Evolutionary conservation across 768 basidiomycete species (phyloP).

Genomic region (Arthromyces matolae): DNA sequence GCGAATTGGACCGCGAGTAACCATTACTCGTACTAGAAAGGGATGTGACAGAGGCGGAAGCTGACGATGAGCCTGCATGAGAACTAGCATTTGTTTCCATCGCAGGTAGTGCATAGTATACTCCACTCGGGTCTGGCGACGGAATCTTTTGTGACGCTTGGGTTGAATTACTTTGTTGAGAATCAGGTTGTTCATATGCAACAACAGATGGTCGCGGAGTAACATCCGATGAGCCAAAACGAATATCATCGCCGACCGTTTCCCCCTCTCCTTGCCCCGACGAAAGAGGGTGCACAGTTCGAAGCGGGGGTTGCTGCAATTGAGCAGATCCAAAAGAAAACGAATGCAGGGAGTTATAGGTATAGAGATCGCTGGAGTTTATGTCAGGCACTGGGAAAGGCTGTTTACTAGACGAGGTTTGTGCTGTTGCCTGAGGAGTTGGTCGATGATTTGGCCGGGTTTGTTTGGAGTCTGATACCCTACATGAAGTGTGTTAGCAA

Average conservation of each 20-base stretch:
- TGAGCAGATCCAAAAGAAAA: constrained; percentile 47
- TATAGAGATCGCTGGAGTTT: constrained; percentile 30
- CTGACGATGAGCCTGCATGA: constrained; percentile 42
- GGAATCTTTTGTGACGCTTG: constrained; percentile 12
- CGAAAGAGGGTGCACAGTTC: constrained; percentile 35
- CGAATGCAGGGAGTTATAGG: constrained; percentile 40
- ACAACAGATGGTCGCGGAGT: constrained; percentile 51
- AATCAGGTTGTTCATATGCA: constrained; percentile 19
- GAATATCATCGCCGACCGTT: constrained; percentile 32
- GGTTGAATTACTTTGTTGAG: constrained; percentile 30
- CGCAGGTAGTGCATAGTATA: constrained; percentile 10
- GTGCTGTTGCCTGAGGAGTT: not conserved
- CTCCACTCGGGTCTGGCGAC: constrained; percentile 4
- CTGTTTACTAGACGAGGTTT: constrained; percentile 4
- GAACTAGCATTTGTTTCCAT: constrained; percentile 40
- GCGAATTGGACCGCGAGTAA: constrained; percentile 27
- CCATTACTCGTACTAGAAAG: constrained; percentile 32
- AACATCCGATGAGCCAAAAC: constrained; percentile 32
- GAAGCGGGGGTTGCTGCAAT: constrained; percentile 25
- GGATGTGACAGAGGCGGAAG: constrained; percentile 44
- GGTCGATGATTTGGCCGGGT: constrained; percentile 11
- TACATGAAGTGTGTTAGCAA: constrained; percentile 5
- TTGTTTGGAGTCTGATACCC: constrained; percentile 11
- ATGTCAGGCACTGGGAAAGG: constrained; percentile 9
- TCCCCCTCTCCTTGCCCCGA: constrained; percentile 30